Conservation (phyloP, 352 stramenopile genomes). For the Phytopythium litorale region DNA sequence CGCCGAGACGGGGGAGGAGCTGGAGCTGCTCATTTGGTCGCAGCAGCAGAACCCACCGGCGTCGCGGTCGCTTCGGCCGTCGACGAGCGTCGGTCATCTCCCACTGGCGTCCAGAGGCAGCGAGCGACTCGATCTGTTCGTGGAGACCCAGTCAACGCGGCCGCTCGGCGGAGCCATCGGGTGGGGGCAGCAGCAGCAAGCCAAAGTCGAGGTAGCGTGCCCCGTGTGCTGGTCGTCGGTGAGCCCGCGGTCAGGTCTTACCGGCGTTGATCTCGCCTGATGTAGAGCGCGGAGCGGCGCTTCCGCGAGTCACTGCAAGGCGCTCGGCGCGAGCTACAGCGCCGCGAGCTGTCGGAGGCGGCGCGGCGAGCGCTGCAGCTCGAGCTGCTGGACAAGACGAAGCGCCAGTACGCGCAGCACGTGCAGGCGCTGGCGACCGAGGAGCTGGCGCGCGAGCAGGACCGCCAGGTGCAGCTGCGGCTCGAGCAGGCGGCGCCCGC, state of each 20-base stretch:
- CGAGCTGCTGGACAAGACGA: conserved; percentile 67
- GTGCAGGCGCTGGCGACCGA: conserved; percentile 47
- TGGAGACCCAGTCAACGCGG: conserved; percentile 55
- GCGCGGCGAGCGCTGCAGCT: conserved; percentile 33
- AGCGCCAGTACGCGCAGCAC: conserved; percentile 48
- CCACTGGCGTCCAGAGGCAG: not conserved
- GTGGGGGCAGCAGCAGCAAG: conserved; percentile 46
- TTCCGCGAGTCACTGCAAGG: conserved; percentile 49
- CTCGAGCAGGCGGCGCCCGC: conserved; percentile 42
- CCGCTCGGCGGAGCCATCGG: conserved; percentile 40
- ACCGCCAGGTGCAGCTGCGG: conserved; percentile 44
- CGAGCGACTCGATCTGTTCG: conserved; percentile 14
- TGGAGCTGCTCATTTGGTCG: conserved; percentile 27
- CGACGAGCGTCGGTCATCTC: not conserved
- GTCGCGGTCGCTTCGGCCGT: not conserved
- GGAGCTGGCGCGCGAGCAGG: conserved; percentile 62
- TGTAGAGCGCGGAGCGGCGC: conserved; percentile 45
- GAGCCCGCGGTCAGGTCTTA: not conserved
- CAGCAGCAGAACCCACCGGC: not conserved
- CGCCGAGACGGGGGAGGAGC: conserved; percentile 56
- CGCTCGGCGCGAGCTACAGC: conserved; percentile 41
- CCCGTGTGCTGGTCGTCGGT: not conserved
- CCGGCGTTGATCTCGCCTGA: not conserved
- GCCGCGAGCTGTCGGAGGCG: conserved; percentile 29
- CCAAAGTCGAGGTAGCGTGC: conserved; percentile 40